Evolutionary conservation across 2,329 filamentous ascomycete species (phyloP), one percentile per base, ranked within the genome.

Genomic region (Calonectria pseudoturangicola): DNA sequence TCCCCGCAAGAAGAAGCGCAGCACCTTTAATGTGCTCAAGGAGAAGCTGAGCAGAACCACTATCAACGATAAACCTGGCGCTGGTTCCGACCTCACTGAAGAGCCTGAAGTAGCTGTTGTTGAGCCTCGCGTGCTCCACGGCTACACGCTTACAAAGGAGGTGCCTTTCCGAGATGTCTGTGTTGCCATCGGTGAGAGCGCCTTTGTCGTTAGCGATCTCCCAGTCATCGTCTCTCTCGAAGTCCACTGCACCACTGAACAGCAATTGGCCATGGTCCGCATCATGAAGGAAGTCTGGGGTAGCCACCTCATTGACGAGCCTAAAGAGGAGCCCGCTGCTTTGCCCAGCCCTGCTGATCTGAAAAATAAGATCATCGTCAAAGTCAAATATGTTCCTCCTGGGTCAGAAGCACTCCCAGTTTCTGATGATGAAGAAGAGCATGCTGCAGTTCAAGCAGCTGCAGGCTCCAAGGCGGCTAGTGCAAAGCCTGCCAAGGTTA

Each of bases 221-320:
- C 97, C 97, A 0, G 87, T 99, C n/a, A 96, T 98, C 72, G 93
- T 98, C 78, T 98, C 95, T 81, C 89, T 99, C 39, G 97, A 99
- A 84, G 95, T 98, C 0, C 97, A 98, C 85, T 95, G 95, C 75
- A 89, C 88, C 74, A 85, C 91, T 0, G 89, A 93, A 70, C 97
- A 99, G 84, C 97, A 99, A 83, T 90, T 94, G 75, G 89, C 93
- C 71, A 98, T 98, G 95, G 95, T 98, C 6, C 89, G 94, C 73
- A 98, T 98, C 79, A 98, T 99, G 92, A 89, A 92, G 74, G 91
- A 97, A 73, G 91, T 91, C 30, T 99, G 95, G 95, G 88, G 88
- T n/a, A 92, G 89, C 0, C 87, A 93, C 71, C 87, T 98, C 10
- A 87, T 98, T 2, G 88, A 93, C 1, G 82, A 85, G 27, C 86